Conservation (phyloP, 2,329 filamentous ascomycete genomes). For the Sporothrix protearum region DNA sequence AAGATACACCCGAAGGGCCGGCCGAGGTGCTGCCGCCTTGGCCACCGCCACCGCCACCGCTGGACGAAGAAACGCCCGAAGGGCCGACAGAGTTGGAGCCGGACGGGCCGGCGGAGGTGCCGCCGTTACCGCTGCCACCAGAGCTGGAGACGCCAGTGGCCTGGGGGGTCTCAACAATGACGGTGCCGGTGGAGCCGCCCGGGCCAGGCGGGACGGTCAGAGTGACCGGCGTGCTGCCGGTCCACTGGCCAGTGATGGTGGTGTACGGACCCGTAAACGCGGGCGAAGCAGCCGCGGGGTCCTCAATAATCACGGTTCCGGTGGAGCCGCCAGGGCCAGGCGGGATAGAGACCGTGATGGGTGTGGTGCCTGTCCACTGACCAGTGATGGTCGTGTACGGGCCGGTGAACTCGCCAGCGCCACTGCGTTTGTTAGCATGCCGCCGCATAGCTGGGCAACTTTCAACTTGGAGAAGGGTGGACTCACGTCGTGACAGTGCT, state of each 20-base stretch:
- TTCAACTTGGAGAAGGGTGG: rapidly evolving
- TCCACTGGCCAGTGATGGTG: constrained; percentile 23
- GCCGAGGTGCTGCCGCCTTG: constrained; percentile 2
- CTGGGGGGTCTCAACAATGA: constrained; percentile 22
- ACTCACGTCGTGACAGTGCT: constrained; percentile 24
- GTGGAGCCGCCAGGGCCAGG: constrained; percentile 20
- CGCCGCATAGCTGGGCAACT: too few relatives aligned
- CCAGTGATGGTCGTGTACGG: constrained; percentile 29
- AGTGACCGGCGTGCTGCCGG: constrained; percentile 18
- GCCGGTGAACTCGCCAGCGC: constrained; percentile 23
- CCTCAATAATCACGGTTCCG: constrained; percentile 27
- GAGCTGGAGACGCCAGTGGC: neutral
- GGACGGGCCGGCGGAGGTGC: neutral
- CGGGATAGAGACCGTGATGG: constrained; percentile 25
- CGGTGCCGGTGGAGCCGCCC: constrained; percentile 22
- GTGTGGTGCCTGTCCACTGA: constrained; percentile 23
- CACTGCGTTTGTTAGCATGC: neutral
- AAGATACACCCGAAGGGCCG: neutral
- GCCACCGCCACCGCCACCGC: neutral
- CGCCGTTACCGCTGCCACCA: neutral
- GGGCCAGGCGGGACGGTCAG: constrained; percentile 22
- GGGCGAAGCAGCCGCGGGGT: neutral
- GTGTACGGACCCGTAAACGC: constrained; percentile 22
- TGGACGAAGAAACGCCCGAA: neutral
- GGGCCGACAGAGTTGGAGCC: too few relatives aligned